Evolutionary conservation across 371 early-diverging fungal genomes (phyloP), one percentile per base, ranked within the genome.

Genomic region (Saksenaea vasiformis): DNA sequence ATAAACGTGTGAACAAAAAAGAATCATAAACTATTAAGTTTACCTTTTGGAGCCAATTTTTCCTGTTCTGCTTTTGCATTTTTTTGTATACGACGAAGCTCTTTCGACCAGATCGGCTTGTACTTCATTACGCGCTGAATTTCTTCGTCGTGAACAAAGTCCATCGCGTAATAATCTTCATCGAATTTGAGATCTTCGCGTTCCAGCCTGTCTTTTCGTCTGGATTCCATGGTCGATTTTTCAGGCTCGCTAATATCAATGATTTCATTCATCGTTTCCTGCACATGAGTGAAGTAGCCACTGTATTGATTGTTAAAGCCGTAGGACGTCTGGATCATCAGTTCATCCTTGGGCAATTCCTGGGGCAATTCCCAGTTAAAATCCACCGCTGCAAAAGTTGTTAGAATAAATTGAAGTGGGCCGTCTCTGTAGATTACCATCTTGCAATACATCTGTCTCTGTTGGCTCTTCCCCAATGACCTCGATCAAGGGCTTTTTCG

Each of bases 321-420:
- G 69, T 97, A 97, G n/a, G 74, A 78, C 7, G 62, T 67, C 2
- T 54, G 63, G 28, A 61, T 54, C 17, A 67, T 44, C 5, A 71
- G 26, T 61, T 74, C 77, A 51, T 77, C 73, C 5, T 73, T 56
- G 9, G 86, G 83, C 19, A 91, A 58, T 51, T 84, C 78, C 65
- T 96, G 95, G 1, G 92, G 91, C n/a, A 93, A 58, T 60, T 93
- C 91, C 95, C 95, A 96, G 58, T 94, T 89, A 68, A 90, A 90
- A 11, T 91, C 87, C 27, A 83, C 85, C 17, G 89, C 90, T 77
- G 5, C 51, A 24, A 47, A 44, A 19, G 22, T 5, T 3, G 7
- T 19, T 1, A 17, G 24, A 19, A 22, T 22, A 10, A 5, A 34
- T 15, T 3, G 15, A 14, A 19, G 7, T 15, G 57, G 26, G 36